Evolutionary conservation across 2,329 filamentous ascomycete genomes (phyloP).

Genomic region (Cladophialophora immunda): DNA sequence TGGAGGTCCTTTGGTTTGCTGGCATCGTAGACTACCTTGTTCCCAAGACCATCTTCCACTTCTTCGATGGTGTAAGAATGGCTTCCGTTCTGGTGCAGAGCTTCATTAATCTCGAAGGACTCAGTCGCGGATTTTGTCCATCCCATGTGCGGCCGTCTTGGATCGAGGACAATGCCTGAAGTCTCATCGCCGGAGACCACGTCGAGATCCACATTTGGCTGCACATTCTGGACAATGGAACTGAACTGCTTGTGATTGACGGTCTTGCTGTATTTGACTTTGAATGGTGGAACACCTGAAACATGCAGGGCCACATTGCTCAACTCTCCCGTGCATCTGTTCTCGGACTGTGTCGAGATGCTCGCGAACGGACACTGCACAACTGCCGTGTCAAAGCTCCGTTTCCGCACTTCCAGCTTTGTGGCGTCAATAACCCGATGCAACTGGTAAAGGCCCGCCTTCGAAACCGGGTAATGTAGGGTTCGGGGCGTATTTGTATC

Average conservation of each 20-base stretch:
- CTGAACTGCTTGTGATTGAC: conserved; percentile 85
- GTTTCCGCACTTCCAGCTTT: conserved; percentile 87
- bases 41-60: conserved; percentile 89
- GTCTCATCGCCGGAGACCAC: conserved; percentile 72
- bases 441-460: conserved; percentile 86
- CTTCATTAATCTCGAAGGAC: conserved; percentile 86
- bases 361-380: conserved; percentile 83
- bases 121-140: conserved; percentile 83
- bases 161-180: conserved; percentile 65
- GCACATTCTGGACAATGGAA: conserved; percentile 91
- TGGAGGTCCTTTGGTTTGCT: conserved; percentile 47
- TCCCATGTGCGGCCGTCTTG: conserved; percentile 63
- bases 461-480: conserved; percentile 79
- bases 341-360: conserved; percentile 69
- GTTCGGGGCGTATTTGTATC: conserved; percentile 67
- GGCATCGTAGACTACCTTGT: conserved; percentile 74
- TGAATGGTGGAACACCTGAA: conserved; percentile 86
- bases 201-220: conserved; percentile 84
- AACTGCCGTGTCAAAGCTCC: conserved; percentile 79
- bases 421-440: conserved; percentile 89
- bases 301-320: conserved; percentile 86
- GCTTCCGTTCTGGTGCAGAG: conserved; percentile 77
- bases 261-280: conserved; percentile 88
- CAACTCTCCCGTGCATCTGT: conserved; percentile 85
- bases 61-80: conserved; percentile 94